Evolutionary conservation across 148 eudicot genomes (phyloP), one percentile per base, ranked within the genome.

Genomic region (Spergularia marina): DNA sequence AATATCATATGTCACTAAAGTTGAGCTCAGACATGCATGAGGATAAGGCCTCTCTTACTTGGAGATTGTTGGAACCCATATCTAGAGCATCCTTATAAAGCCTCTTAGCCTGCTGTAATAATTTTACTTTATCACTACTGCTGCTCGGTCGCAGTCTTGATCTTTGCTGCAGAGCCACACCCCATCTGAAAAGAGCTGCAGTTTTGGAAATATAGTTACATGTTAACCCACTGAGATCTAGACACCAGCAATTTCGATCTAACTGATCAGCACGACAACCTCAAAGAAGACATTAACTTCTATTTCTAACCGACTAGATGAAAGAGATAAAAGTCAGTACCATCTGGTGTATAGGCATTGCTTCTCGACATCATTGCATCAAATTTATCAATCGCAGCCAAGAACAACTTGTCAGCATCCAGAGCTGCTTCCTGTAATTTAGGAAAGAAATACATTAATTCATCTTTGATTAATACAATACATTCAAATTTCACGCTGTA

Each of bases 161-260:
- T 68, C 98, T 86, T 76, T 91, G 93, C 81, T 91, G 98, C 79
- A 94, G 81, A 30, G 92, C 89, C 72, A 86, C 81, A 39, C 92
- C 98, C 98, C 98, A 95, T 88, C 94, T 85, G 82, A 85, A 92
- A 51, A 94, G 87, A 80, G 98, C 98, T 94, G 92, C 86, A 87
- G 44, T 61, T 67, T 67, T 14, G 10, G 52, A 21, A 67, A 12
- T 36, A 53, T 65, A 62, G 8, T 44, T n/a, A 68, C 53, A 18
- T 20, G 21, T 51, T 11, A 34, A 49, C 34, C 41, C 44, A 49
- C 4, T 54, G 9, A 12, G 20, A 15, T 15, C 11, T 34, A 71
- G 18, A 61, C 58, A 70, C 63, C 36, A 52, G 12, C 25, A 66
- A 41, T n/a, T 53, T n/a, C 10, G 40, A 30, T 54, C 51, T 18